phyloP scores from a whole-genome alignment of 75 land plant genomes.

The Isoetes taiwanensis region DNA sequence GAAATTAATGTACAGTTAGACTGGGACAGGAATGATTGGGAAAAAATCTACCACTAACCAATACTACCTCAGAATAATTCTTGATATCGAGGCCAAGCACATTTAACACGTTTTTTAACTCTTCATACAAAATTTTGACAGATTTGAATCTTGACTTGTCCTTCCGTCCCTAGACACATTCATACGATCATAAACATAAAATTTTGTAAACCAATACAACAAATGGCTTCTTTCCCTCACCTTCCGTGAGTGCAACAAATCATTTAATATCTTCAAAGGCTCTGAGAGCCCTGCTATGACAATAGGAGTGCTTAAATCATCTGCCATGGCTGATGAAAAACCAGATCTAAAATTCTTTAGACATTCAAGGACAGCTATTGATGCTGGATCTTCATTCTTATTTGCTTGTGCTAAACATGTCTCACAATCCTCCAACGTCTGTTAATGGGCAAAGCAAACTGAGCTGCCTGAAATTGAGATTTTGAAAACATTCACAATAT shows the following conservation, averaged over 20 bases:
- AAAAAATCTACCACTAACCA: not conserved
- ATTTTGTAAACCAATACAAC: not conserved
- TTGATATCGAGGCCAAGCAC: constrained; percentile 44
- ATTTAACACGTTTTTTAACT: constrained; percentile 32
- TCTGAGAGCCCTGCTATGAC: constrained; percentile 52
- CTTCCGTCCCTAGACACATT: constrained; percentile 22
- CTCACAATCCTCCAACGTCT: constrained; percentile 74
- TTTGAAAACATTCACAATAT: not conserved
- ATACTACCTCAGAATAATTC: constrained; percentile 38
- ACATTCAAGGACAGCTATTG: constrained; percentile 29
- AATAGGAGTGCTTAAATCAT: constrained; percentile 66
- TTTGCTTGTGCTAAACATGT: constrained; percentile 17
- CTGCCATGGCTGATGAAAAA: constrained; percentile 54
- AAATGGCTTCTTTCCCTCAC: constrained; percentile 12
- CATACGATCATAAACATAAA: not conserved
- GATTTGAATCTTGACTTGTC: constrained; percentile 32
- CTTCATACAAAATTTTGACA: constrained; percentile 29
- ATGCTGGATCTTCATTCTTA: constrained; percentile 2
- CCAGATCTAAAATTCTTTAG: constrained; percentile 30
- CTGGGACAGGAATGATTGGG: too few relatives aligned
- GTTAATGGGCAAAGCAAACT: constrained; percentile 9
- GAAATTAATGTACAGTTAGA: too few relatives aligned
- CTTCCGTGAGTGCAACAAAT: constrained; percentile 34
- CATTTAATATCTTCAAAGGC: constrained; percentile 58
- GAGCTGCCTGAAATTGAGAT: not conserved